Base-by-base conservation (phyloP, 2,329 filamentous ascomycete genomes). In the Botrytis paeoniae region DNA sequence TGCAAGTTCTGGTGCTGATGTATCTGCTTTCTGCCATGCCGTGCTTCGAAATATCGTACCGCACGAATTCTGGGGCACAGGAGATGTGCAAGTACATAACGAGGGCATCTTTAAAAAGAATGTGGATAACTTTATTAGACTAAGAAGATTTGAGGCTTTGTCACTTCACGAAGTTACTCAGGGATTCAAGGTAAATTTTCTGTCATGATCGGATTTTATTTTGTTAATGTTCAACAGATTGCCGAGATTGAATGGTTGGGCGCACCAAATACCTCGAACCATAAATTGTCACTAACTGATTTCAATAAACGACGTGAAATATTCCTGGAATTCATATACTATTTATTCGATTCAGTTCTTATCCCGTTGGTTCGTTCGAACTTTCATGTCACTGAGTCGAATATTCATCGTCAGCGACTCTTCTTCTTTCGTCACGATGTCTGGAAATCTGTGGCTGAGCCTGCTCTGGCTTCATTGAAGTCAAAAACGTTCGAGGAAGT, bases 381-480 rank as follows among this genome's bases (percentile, higher is more conserved):
- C 79, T 99, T 99, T 79, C 95, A 98, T 80, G 93, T 98, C 54
- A 99, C 96, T 0, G 96, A 99, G 81, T 96, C 94, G 0, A 94
- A 89, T 75, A 85, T 86, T 1, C 89, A 97, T 79, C 90, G 92
- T 25, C 94, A 96, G 78, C 89, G 90, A 41, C 83, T 98, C 0
- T 97, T 97, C 81, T 99, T 94, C 83, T 98, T 98, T 80, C 92
- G 95, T 6, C 96, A 99, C 76, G 96, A 99, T 81, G 86, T 96
- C 16, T 99, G 96, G 96, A 89, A 88, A 69, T 86, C 86, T 59
- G 82, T 98, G 48, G 89, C 91, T 2, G 91, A 95, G 77, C 92
- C 94, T 10, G 89, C 91, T 0, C 84, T 98, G 80, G 81, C 85
- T 1, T 83, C 83, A 0, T 83, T 98, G 35, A 96, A 92, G 79